A percentile compares a stretch with the other conserved stretches of the same genome.
phyloP scores from a whole-genome alignment of 177 flowering plant genomes.

The Vitis hybrid region DNA sequence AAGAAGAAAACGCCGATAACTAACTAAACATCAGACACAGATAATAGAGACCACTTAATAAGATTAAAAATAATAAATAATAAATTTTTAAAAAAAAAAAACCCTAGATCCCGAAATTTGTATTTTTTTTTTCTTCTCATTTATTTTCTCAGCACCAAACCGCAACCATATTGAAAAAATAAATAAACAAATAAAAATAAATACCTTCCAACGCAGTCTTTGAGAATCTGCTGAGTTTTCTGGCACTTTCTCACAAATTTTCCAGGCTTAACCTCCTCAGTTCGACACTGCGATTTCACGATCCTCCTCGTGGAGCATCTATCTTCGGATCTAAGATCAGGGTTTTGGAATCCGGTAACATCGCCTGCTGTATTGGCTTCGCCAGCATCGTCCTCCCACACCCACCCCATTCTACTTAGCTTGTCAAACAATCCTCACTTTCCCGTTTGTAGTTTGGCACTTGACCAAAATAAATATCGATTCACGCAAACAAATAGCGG shows the following conservation, averaged over 20 bases:
- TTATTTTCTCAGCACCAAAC: too few relatives aligned
- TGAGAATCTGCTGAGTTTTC: conserved; percentile 57
- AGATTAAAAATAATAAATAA: too few relatives aligned
- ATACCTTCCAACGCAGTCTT: conserved; percentile 52
- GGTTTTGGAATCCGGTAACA: conserved; percentile 7
- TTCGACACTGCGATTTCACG: conserved; percentile 48
- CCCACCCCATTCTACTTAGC: conserved; percentile 41
- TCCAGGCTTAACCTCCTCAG: conserved; percentile 66
- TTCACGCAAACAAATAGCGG: too few relatives aligned
- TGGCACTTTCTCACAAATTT: conserved; percentile 65
- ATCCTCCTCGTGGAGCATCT: conserved; percentile 43
- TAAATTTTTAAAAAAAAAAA: too few relatives aligned
- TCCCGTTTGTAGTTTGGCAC: too few relatives aligned
- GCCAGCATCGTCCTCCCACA: conserved; percentile 34
- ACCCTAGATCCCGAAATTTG: too few relatives aligned
- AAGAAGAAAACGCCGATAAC: too few relatives aligned
- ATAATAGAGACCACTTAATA: too few relatives aligned
- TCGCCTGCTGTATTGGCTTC: conserved; percentile 15
- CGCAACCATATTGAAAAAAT: neutral
- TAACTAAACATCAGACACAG: too few relatives aligned
- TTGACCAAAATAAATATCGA: too few relatives aligned
- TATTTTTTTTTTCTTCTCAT: too few relatives aligned
- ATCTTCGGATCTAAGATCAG: conserved; percentile 17
- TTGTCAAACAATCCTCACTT: too few relatives aligned
- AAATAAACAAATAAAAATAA: neutral